Conservation (phyloP, 371 early-diverging fungal species). For the Globomyces sp. region DNA sequence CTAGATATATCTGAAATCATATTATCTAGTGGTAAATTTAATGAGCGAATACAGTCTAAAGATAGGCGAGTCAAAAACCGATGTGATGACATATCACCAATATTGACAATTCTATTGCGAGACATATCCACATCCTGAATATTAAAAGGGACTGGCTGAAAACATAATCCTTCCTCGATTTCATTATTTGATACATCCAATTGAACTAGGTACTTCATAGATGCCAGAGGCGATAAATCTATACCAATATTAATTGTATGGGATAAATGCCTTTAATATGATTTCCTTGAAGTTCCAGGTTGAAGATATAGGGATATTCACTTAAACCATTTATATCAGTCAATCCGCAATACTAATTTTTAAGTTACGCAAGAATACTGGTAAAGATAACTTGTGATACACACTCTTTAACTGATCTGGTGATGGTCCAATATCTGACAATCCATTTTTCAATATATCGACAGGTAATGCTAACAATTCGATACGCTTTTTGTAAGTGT, state of each 20-base stretch:
- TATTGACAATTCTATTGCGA: slow-evolving; percentile 40
- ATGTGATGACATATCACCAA: slow-evolving; percentile 36
- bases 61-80: slow-evolving; percentile 40
- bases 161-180: slow-evolving; percentile 30
- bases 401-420: slow-evolving; percentile 39
- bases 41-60: slow-evolving; percentile 34
- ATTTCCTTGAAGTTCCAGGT: slow-evolving; percentile 44
- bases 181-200: slow-evolving; percentile 47
- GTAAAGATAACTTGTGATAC: slow-evolving; percentile 41
- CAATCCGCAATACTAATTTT: slow-evolving; percentile 13
- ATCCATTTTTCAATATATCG: slow-evolving; percentile 26
- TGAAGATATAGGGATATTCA: slow-evolving; percentile 39
- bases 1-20: slow-evolving; percentile 37
- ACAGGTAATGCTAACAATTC: slow-evolving; percentile 27
- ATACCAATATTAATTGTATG: not conserved
- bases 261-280: slow-evolving; percentile 28
- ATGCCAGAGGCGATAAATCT: slow-evolving; percentile 37
- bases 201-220: slow-evolving; percentile 39
- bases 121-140: slow-evolving; percentile 50
- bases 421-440: slow-evolving; percentile 31
- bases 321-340: slow-evolving; percentile 31
- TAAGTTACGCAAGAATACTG: slow-evolving; percentile 21
- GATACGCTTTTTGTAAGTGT: slow-evolving; percentile 18
- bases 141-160: slow-evolving; percentile 45
- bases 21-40: slow-evolving; percentile 30